These are phyloP conservation scores for Deinandra increscens DNA, from an alignment of 129 eudicot species.

Conservation along the genomic window DNA sequence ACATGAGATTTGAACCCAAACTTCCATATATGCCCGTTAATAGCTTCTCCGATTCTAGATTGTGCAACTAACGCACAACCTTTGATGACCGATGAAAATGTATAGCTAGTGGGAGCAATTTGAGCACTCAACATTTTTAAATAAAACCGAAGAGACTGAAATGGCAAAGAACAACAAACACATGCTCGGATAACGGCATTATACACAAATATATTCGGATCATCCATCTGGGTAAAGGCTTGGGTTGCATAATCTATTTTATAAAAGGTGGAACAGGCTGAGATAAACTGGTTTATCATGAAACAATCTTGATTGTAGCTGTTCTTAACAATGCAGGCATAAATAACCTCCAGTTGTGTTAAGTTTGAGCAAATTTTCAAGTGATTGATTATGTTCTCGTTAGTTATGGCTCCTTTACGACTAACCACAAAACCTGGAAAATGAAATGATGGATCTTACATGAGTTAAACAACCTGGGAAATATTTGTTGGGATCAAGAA, in stretches of 20 bases:
- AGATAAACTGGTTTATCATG: slow-evolving; percentile 61
- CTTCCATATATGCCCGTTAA: slow-evolving; percentile 68
- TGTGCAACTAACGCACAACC: slow-evolving; percentile 39
- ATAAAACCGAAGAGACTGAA: slow-evolving; percentile 47
- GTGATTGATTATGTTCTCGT: slow-evolving; percentile 20
- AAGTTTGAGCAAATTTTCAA: slow-evolving; percentile 47
- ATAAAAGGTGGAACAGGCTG: slow-evolving; percentile 48
- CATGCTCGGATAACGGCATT: slow-evolving; percentile 71
- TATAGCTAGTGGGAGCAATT: slow-evolving; percentile 62
- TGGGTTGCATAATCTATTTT: slow-evolving; percentile 46
- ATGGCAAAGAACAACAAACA: slow-evolving; percentile 49
- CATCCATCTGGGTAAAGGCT: slow-evolving; percentile 54
- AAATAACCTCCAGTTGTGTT: slow-evolving; percentile 50
- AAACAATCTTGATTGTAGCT: slow-evolving; percentile 57
- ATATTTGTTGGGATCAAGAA: no score
- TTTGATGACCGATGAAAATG: slow-evolving; percentile 65
- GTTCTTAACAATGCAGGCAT: slow-evolving; percentile 62
- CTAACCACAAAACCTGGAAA: not conserved
- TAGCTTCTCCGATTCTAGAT: slow-evolving; percentile 47
- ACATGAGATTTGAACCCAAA: slow-evolving; percentile 55
- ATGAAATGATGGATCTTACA: slow-evolving; percentile 14
- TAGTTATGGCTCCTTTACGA: slow-evolving; percentile 5
- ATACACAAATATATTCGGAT: slow-evolving; percentile 67
- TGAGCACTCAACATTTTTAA: slow-evolving; percentile 49
- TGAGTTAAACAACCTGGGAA: not conserved